Evolutionary conservation across 148 eudicot species (phyloP).

Genomic region (Cornus florida): DNA sequence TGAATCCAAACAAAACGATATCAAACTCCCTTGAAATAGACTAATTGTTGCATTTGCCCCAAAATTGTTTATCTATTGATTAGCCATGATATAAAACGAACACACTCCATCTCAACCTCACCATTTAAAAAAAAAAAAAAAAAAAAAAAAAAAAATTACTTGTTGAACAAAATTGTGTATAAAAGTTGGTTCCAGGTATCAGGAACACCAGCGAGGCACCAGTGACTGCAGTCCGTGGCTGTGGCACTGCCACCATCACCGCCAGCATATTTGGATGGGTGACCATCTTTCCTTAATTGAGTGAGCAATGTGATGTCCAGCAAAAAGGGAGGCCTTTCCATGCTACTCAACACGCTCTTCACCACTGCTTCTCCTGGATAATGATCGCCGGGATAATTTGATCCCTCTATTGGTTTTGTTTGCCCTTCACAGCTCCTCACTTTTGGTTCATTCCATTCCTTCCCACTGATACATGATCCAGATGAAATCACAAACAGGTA

Average conservation of each 20-base stretch:
- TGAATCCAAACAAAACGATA: too few relatives aligned
- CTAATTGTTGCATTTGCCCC: too few relatives aligned
- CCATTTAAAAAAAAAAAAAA: not conserved
- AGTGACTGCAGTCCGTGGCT: constrained; percentile 70
- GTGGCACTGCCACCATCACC: constrained; percentile 1
- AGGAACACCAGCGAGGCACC: constrained; percentile 82
- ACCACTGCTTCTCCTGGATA: constrained; percentile 54
- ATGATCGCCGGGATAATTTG: constrained; percentile 38
- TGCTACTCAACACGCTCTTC: constrained; percentile 34
- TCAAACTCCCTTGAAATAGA: too few relatives aligned
- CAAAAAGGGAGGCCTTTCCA: constrained; percentile 49
- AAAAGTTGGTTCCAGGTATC: constrained; percentile 79
- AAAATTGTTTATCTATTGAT: too few relatives aligned
- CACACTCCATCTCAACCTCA: not conserved
- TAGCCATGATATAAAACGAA: not conserved
- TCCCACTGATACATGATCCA: constrained; percentile 36
- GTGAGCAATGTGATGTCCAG: constrained; percentile 61
- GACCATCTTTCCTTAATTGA: constrained; percentile 70
- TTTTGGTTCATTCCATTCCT: constrained; percentile 49
- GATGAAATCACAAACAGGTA: not conserved
- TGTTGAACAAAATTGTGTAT: constrained; percentile 33
- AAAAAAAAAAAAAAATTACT: not conserved
- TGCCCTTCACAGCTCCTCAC: constrained; percentile 41
- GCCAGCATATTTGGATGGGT: constrained; percentile 48
- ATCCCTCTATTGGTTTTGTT: constrained; percentile 47